Evolutionary conservation across 129 eudicot genomes (phyloP), one percentile per base, ranked within the genome.

Genomic region (Helichrysum umbraculigerum): DNA sequence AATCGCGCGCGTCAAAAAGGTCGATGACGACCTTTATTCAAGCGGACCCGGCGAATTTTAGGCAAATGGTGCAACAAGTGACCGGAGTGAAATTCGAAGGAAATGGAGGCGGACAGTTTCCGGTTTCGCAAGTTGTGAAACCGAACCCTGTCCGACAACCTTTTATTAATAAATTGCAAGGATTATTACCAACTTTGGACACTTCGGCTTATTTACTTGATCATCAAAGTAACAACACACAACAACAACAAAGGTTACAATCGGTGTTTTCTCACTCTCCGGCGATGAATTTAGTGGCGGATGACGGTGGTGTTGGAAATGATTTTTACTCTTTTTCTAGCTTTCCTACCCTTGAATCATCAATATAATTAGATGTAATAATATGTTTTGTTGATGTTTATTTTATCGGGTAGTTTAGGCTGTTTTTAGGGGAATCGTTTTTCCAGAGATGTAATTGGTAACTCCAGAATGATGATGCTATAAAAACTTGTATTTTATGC

Each of bases 61-160:
- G 96, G 70, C 96, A 85, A 80, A 87, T 94, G 93, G 98, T 94
- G 42, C 98, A 94, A 89, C 86, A 94, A 68, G 93, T 94, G 16
- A 94, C 98, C 17, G 98, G 98, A 4, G 81, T 79, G 14, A 81
- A 82, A 34, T 37, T 85, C 6, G 67, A 78, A 2, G 85, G 83
- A 10, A 57, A 57, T 3, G 62, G 12, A 1, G 34, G 63, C 70
- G 82, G 83, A 1, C 88, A 75, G 74, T 3, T 81, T 76, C 57
- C 87, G 76, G 86, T 72, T 65, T 73, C 82, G 2, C 37, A 82
- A 4, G 75, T 86, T 59, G 30, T 87, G 57, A 93, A 87, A 71
- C 98, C 98, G 63, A 91, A 90, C 66, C 91, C 98, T 0, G 85
- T 82, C 32, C 78, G 96, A 3, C 72, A 61, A 7, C 78, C 74